Percentiles rank a stretch among this genome's conserved stretches.
phyloP scores from a whole-genome alignment of 2,329 filamentous ascomycete genomes.

The Fusarium drepaniforme region DNA sequence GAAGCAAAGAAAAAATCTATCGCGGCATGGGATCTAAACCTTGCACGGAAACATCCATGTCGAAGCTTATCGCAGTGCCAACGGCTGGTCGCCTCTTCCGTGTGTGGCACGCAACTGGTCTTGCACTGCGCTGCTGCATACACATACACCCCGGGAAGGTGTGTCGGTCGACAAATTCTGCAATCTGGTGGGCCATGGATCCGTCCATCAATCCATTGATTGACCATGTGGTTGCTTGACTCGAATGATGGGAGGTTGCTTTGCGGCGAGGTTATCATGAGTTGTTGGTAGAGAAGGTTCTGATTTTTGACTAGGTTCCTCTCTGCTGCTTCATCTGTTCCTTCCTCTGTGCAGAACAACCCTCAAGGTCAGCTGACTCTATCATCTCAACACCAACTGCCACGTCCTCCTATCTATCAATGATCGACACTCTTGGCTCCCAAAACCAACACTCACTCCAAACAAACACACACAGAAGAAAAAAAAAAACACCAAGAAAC shows the following conservation, averaged over 20 bases:
- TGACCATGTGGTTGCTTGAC: background rate
- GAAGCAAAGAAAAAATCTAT: background rate
- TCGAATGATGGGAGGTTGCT: background rate
- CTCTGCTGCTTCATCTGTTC: background rate
- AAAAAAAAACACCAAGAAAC: background rate
- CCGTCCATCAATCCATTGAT: background rate
- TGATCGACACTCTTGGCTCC: background rate
- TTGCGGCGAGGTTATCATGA: background rate
- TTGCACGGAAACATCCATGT: background rate
- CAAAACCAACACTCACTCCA: background rate
- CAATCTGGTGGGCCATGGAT: background rate
- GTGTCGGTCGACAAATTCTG: constrained; percentile 5
- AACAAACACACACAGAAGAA: background rate
- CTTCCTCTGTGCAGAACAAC: background rate
- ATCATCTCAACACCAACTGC: background rate
- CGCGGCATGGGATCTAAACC: background rate
- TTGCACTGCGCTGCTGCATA: background rate
- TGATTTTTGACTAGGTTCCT: background rate
- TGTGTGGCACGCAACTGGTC: background rate
- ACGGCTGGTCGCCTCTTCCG: background rate
- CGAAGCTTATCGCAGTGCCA: constrained; percentile 6
- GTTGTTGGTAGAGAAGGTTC: background rate
- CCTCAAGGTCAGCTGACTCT: background rate
- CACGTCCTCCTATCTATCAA: background rate
- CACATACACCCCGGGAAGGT: background rate